Evolutionary conservation across 2,329 filamentous ascomycete genomes (phyloP), one percentile per base, ranked within the genome.

Genomic region (Colletotrichum scovillei): DNA sequence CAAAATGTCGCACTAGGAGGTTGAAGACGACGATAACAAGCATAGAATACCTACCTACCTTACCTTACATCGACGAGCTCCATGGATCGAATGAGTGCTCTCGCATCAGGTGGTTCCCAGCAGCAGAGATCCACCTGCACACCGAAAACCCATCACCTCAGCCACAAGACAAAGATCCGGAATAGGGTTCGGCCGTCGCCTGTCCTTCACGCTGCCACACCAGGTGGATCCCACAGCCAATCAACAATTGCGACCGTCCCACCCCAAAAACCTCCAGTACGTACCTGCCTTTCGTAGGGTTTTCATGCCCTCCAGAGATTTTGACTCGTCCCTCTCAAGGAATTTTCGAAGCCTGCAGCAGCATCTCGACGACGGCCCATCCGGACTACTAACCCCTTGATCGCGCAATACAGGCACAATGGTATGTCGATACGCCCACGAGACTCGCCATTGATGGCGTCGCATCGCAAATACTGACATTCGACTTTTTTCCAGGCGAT

Each of bases 401-500:
- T 88, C 85, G 84, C 85, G 53, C 68, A 67, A 69, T 52, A 83
- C 85, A 86, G 85, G 80, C 86, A 88, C 81, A 88, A 88, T 88
- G 87, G 86, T 88, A 84, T 81, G 85, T 74, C 59, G 55, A 56
- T 35, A 28, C 67, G 22, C 32, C 49, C 63, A 32, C 24, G 56
- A 59, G 49, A 63, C 53, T 63, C 68, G 68, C 67, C 60, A 62
- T 38, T 2, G 19, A 59, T 14, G 62, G 63, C 69, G 42, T 63
- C 8, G 55, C 46, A 35, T 38, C 35, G 35, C 49, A 66, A 42
- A 60, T 75, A 64, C 53, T 66, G 68, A 75, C 69, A 60, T 60
- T 52, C 67, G 65, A 69, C 71, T 68, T 56, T 70, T 64, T 67
- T 68, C 70, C 58, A 76, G 73, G 94, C 96, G 91, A 98, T 98